Base-by-base conservation (phyloP, 1,139 yeast genomes). In the Diutina mesorugosa region DNA sequence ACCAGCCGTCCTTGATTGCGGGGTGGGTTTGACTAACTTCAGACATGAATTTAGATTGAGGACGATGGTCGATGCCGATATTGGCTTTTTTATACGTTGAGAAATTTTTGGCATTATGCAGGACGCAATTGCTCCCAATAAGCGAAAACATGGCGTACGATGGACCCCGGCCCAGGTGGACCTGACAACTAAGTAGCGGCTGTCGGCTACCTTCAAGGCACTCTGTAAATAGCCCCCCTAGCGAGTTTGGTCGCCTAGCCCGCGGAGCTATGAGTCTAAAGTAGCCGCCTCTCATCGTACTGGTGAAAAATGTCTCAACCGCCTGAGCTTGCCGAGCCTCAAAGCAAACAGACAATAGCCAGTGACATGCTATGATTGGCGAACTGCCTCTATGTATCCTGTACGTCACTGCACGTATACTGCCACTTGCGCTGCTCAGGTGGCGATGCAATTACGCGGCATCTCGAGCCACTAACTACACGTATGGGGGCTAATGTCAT, bases 1-100 rank as follows among this genome's bases (percentile, higher is more conserved):
- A 89, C 97, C 97, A 89, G 66, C 96, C 96, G 72, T 89, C 95
- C 56, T 60, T 61, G 58, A 84, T 80, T 38, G 86, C 76, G 58
- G 88, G 87, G 75, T 84, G 89, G 55, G 87, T 75, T 47, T 47
- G 51, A 29, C 35, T 28, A 4, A 47, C 51, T 47, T 28, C 35
- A 47, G 38, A 47, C 38, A 47, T 47, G 29, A 47, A 12, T 14
- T 3, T 47, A 28, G 29, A 46, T 14, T n/a, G 18, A 3, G 18
- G 9, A 47, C 38, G 51, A 9, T 12, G 21, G 18, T 21, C 26
- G 8, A 26, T 12, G 35, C 7, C n/a, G 38, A 29, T 4, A 5
- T 10, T 32, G 6, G 26, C 9, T n/a, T 6, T 18, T 30, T 50
- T 50, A 32, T 50, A 50, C 18, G 26, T 45, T 32, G 45, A 32